A percentile compares a stretch with the other conserved stretches of the same genome.
These are phyloP conservation scores for Lentinula novae-zelandiae DNA, from an alignment of 1,284 basidiomycete genomes.

Conservation along the genomic window DNA sequence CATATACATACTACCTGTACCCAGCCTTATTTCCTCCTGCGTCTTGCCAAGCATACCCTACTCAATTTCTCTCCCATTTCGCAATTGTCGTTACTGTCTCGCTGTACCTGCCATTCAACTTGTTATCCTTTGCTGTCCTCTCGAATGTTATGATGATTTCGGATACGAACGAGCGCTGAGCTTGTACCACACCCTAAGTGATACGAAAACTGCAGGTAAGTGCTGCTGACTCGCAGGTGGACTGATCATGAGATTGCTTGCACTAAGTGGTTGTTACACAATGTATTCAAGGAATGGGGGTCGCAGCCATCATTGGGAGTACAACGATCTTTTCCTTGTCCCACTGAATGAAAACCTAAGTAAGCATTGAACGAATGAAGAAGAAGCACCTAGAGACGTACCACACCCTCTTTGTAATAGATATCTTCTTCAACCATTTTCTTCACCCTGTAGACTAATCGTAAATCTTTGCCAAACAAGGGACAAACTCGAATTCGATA, in stretches of 20 bases:
- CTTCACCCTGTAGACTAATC: constrained; percentile 35
- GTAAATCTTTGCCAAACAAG: constrained; percentile 42
- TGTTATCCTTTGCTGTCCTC: too few relatives aligned
- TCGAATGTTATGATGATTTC: too few relatives aligned
- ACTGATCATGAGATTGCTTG: not conserved
- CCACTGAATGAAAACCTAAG: constrained; percentile 24
- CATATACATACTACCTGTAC: too few relatives aligned
- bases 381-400: constrained; percentile 28
- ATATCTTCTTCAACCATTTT: constrained; percentile 45
- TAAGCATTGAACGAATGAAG: not conserved
- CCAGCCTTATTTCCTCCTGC: too few relatives aligned
- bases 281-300: constrained; percentile 12
- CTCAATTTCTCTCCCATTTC: too few relatives aligned
- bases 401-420: constrained; percentile 54
- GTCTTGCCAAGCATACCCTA: too few relatives aligned
- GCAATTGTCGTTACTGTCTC: too few relatives aligned
- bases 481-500: not conserved
- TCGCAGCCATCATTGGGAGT: constrained; percentile 13
- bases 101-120: too few relatives aligned
- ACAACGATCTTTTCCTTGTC: constrained; percentile 34
- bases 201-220: too few relatives aligned
- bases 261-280: not conserved
- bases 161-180: too few relatives aligned
- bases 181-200: too few relatives aligned
- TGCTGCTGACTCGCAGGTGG: too few relatives aligned